phyloP scores from a whole-genome alignment of 306 rosid species.

The Mucuna pruriens region DNA sequence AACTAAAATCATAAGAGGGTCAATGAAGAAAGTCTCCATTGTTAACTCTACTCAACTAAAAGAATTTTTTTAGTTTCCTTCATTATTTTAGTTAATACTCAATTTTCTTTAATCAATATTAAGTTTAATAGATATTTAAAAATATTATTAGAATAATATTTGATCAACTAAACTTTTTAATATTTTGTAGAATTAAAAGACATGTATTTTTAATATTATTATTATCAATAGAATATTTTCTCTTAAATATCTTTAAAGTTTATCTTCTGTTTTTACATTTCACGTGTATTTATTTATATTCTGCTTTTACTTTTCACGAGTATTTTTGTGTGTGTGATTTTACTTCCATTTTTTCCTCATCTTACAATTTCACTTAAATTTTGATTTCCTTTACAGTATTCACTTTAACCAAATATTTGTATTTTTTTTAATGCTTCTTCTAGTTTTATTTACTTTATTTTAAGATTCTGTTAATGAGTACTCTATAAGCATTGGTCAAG shows the following conservation, averaged over 20 bases:
- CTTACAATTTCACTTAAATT: too few relatives aligned
- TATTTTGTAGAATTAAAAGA: background rate
- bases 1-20: too few relatives aligned
- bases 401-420: background rate
- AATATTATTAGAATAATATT: background rate
- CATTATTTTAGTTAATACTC: background rate
- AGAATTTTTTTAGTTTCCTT: background rate
- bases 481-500: background rate
- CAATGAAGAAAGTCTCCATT: too few relatives aligned
- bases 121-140: background rate
- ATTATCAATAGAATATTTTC: too few relatives aligned
- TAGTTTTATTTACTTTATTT: too few relatives aligned
- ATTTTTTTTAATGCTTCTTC: background rate
- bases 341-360: too few relatives aligned
- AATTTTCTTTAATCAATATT: background rate
- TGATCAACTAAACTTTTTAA: background rate
- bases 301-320: background rate
- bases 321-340: too few relatives aligned
- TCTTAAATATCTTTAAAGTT: too few relatives aligned
- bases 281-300: background rate
- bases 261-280: background rate
- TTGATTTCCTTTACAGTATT: background rate
- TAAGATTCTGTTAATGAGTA: background rate
- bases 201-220: background rate
- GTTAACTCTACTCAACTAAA: background rate